These are phyloP conservation scores for Pilobolus umbonatus DNA, from an alignment of 192 early-diverging fungal genomes.

Conservation along the genomic window DNA sequence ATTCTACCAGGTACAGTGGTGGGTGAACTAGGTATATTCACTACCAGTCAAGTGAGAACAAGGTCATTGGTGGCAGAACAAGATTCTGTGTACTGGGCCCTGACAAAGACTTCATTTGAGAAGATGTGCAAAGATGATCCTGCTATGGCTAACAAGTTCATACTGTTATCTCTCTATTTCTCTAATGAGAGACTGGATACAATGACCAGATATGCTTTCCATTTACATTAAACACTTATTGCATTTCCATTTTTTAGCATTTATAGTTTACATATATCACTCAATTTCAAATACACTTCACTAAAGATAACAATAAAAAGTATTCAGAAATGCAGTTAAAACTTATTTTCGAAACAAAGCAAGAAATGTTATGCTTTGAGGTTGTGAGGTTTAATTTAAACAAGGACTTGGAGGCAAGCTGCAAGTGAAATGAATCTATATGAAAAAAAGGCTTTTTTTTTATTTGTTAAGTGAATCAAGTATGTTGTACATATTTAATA, in stretches of 20 bases:
- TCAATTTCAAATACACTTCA: background rate
- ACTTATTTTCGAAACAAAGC: too few relatives aligned
- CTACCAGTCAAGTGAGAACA: constrained; percentile 30
- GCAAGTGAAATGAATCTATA: too few relatives aligned
- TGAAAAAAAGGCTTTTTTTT: too few relatives aligned
- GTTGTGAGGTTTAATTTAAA: too few relatives aligned
- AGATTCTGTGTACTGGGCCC: constrained; percentile 69
- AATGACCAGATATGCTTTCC: constrained; percentile 39
- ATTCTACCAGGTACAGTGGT: constrained; percentile 89
- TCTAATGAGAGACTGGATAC: constrained; percentile 52
- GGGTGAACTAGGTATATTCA: constrained; percentile 83
- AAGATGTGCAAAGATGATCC: constrained; percentile 67
- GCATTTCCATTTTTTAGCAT: background rate
- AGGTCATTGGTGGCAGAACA: constrained; percentile 58
- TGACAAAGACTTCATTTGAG: constrained; percentile 62
- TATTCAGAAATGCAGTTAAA: too few relatives aligned
- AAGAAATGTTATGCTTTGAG: too few relatives aligned
- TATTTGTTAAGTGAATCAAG: background rate
- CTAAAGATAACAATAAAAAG: background rate
- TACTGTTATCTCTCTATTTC: constrained; percentile 69
- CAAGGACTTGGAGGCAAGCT: too few relatives aligned
- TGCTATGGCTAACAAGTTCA: constrained; percentile 66
- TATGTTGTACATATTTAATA: background rate
- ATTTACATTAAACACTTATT: constrained; percentile 20
- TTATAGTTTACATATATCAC: background rate